Evolutionary conservation across 1,139 yeast genomes (phyloP).

Genomic region (Candida gigantensis): DNA sequence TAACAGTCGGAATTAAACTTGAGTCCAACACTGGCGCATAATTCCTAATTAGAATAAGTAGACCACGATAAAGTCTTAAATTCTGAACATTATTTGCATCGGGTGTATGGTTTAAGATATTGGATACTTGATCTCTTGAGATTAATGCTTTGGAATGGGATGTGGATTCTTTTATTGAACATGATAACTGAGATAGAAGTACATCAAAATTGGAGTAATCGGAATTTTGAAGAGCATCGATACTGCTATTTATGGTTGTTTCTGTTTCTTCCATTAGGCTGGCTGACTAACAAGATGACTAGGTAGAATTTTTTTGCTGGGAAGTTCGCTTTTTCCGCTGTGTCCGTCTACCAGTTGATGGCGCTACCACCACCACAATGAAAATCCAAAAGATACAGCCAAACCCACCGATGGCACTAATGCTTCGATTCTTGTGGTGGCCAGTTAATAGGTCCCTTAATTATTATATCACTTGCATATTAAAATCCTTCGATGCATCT

Average conservation of each 20-base stretch:
- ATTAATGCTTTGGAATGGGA: not conserved
- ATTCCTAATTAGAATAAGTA: slow-evolving; percentile 15
- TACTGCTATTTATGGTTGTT: not conserved
- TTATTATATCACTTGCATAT: no score
- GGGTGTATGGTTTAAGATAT: slow-evolving; percentile 7
- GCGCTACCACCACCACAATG: no score
- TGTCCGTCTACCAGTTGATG: no score
- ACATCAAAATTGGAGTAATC: slow-evolving; percentile 5
- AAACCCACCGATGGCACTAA: no score
- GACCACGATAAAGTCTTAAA: slow-evolving; percentile 14
- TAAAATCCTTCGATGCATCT: no score
- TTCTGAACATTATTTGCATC: slow-evolving; percentile 2
- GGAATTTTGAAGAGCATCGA: slow-evolving; percentile 1
- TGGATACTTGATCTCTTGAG: slow-evolving; percentile 1
- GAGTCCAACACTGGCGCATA: slow-evolving; percentile 6
- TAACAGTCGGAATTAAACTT: slow-evolving; percentile 4
- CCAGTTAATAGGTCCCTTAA: no score
- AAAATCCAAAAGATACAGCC: no score
- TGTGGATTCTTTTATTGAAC: not conserved
- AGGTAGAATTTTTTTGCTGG: no score
- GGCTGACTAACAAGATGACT: no score
- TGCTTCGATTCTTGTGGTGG: no score
- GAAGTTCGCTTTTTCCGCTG: no score
- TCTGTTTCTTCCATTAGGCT: no score
- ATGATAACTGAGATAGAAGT: not conserved